Evolutionary conservation across 345 rosid species (phyloP).

Genomic region (Euphorbia tirucalli): DNA sequence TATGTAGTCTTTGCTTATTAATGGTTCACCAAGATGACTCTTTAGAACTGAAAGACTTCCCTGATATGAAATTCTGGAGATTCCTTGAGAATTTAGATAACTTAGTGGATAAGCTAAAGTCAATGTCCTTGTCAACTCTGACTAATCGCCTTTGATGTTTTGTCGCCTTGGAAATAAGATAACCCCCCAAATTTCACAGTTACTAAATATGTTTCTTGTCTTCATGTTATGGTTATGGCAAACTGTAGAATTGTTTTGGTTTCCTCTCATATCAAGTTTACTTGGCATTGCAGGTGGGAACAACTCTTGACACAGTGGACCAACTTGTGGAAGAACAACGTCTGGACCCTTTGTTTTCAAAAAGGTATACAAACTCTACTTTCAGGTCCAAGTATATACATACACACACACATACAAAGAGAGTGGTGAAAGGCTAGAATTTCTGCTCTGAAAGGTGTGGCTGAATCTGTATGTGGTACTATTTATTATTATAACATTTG

Average conservation of each 20-base stretch:
- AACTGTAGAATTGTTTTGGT: neutral
- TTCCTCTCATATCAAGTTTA: neutral
- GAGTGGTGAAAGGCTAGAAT: neutral
- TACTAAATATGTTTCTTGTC: neutral
- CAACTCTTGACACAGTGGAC: slow-evolving; percentile 61
- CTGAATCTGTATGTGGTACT: neutral
- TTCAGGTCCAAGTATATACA: neutral
- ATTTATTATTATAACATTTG: neutral
- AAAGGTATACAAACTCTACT: slow-evolving; percentile 52
- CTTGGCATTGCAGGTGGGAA: slow-evolving; percentile 51
- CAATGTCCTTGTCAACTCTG: neutral
- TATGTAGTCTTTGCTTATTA: too few relatives aligned
- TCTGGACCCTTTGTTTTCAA: slow-evolving; percentile 60
- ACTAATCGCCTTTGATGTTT: neutral
- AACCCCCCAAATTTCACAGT: neutral
- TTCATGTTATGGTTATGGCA: neutral
- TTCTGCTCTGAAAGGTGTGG: neutral
- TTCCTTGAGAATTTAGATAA: neutral
- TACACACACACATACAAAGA: neutral
- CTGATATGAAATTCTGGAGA: neutral
- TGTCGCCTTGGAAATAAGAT: neutral
- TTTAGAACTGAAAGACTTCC: neutral
- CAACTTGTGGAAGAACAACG: slow-evolving; percentile 70
- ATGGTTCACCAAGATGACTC: too few relatives aligned
- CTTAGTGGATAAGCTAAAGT: neutral